Evolutionary conservation across 257 asterid species (phyloP), one percentile per base, ranked within the genome.

Genomic region (Catharanthus roseus): DNA sequence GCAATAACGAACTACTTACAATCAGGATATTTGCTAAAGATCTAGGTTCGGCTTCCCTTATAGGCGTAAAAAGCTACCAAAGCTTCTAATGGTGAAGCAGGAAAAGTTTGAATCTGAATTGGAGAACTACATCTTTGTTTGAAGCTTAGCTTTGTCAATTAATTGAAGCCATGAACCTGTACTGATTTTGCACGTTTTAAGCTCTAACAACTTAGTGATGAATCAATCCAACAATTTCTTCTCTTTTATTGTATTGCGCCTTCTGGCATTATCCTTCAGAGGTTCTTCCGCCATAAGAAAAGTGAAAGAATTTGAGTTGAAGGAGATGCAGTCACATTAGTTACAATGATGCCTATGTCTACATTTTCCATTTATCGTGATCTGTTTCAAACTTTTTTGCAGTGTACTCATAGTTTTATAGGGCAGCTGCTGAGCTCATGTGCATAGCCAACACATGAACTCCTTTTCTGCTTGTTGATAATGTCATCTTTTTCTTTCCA

Each of bases 401-500:
- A 50, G 0, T 57, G 26, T 15, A 12, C 18, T 6, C 21, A 28
- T 57, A 3, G 7, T 56, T 56, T 56, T 11, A 29, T 29, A 29
- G 4, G 6, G 15, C 15, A 28, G 21, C 65, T 58, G 2, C 19
- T 18, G 15, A 58, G 13, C 19, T 55, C 50, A 19, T 13, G 10
- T 34, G 3, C 19, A 19, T 23, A 9, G 16, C 33, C 36, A 12
- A n/a, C 28, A 24, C 38, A 26, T 11, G 63, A 56, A 56, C 63
- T 56, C 36, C 33, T 23, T 1, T 31, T 31, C 16, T 38, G 33
- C 31, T 65, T 23, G 34, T 42, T 28, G 67, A 70, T 38, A 19
- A 2, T 65, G 36, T 38, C 9, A 34, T 28, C 65, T 58, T 67
- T 75, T 73, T 50, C 50, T 78, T 69, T 75, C 69, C 70, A 73